Base-by-base conservation (phyloP, 108 stramenopile genomes). In the Fragilariopsis cylindrus region DNA sequence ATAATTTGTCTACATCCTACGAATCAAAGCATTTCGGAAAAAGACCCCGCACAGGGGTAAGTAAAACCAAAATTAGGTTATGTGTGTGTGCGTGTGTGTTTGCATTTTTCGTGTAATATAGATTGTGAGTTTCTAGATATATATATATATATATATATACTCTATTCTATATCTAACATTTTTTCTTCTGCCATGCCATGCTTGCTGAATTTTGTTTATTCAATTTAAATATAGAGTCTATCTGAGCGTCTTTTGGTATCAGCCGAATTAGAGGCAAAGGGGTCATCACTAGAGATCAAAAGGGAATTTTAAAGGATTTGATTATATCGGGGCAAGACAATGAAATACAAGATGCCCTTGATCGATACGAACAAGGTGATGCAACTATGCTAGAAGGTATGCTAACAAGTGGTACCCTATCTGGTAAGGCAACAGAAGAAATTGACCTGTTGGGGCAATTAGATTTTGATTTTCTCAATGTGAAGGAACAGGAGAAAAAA, bases 301-400 rank as follows among this genome's bases (percentile, higher is more conserved):
- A 94, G 77, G 85, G 87, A n/a, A 76, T 96, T 58, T 73, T 96
- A 56, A 94, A 96, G 77, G 96, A 96, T 79, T 76, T 94, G n/a
- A 87, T 96, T 5, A 96, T 96, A 52, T 81, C 90, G 13, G 96
- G 93, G 5, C 77, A 78, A 72, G 90, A 94, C 70, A 80, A 89
- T 60, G 85, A 84, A 50, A 74, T 93, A 6, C 96, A 96, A 68
- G 60, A 60, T 44, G 95, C 95, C n/a, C 79, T 96, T 54, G 95
- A 96, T 76, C 84, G 80, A 72, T 96, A 90, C 68, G 96, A 96
- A 65, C 65, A 82, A n/a, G 96, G 96, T 47, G 92, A 96, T 69
- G 71, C 83, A 8, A 78, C 88, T 8, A 76, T 79, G 43, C 74
- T 94, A 48, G 89, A 94, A 74, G 76, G 74, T 43, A 90, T 94